These are phyloP conservation scores for Xylaria sp. DNA, from an alignment of 2,329 filamentous ascomycete species.

Conservation along the genomic window DNA sequence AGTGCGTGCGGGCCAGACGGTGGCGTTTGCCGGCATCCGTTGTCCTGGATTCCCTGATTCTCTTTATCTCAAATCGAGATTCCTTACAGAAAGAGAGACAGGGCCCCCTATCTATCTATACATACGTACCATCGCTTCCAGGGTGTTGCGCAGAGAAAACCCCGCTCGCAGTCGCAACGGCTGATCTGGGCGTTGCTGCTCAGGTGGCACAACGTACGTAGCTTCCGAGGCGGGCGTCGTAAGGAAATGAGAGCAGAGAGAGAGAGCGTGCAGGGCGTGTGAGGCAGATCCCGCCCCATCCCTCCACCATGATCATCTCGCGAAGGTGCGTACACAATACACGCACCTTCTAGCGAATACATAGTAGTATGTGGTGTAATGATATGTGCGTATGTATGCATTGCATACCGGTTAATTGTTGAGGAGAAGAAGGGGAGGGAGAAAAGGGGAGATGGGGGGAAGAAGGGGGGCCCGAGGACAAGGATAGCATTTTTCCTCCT, in stretches of 20 bases:
- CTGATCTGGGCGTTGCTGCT: background rate
- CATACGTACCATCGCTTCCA: no score
- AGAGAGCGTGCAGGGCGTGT: background rate
- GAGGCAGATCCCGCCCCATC: background rate
- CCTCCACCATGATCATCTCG: background rate
- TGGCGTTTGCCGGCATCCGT: background rate
- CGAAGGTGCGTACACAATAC: background rate
- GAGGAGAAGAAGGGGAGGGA: background rate
- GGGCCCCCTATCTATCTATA: no score
- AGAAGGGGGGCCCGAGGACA: background rate
- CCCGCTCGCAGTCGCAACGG: background rate
- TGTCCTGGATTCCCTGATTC: background rate
- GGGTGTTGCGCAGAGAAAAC: background rate
- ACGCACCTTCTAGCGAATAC: background rate
- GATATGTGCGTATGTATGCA: background rate
- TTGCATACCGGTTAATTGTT: background rate
- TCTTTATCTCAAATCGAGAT: background rate
- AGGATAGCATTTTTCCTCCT: background rate
- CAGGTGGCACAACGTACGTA: background rate
- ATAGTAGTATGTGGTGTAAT: background rate
- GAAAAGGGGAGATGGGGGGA: no score
- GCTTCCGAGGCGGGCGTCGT: background rate
- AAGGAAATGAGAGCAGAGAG: background rate
- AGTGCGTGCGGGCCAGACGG: background rate
- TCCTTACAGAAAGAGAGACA: background rate